phyloP scores from a whole-genome alignment of 2,329 filamentous ascomycete species.

The Curvularia hawaiiensis region DNA sequence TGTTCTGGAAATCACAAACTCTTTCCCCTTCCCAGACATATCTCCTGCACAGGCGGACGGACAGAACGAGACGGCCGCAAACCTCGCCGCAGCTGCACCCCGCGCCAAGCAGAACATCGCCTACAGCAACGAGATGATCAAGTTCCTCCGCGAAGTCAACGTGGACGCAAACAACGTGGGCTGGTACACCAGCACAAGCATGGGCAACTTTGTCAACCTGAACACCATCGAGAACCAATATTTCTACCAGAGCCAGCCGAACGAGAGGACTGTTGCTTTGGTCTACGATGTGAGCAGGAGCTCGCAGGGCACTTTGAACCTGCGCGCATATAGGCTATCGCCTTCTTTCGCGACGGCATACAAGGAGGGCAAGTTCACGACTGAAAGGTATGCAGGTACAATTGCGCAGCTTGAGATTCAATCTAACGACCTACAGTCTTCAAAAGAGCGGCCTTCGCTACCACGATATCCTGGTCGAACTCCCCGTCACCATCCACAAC shows the following conservation, averaged over 20 bases:
- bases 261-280: slow-evolving; percentile 84
- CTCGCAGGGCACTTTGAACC: slow-evolving; percentile 85
- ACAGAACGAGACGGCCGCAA: slow-evolving; percentile 47
- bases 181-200: slow-evolving; percentile 98
- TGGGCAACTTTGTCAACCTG: slow-evolving; percentile 97
- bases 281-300: slow-evolving; percentile 96
- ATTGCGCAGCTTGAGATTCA: neutral
- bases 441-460: slow-evolving; percentile 94
- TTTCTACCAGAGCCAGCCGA: slow-evolving; percentile 92
- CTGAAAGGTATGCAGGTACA: slow-evolving; percentile 76
- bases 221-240: slow-evolving; percentile 98
- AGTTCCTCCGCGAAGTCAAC: slow-evolving; percentile 94
- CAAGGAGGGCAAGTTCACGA: slow-evolving; percentile 98
- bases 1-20: slow-evolving; percentile 88
- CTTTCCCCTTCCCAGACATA: slow-evolving; percentile 88
- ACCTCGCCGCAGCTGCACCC: slow-evolving; percentile 83
- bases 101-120: slow-evolving; percentile 85
- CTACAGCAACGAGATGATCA: slow-evolving; percentile 98
- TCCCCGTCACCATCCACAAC: slow-evolving; percentile 91
- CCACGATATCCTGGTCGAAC: slow-evolving; percentile 90
- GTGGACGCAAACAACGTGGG: slow-evolving; percentile 97
- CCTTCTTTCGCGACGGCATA: slow-evolving; percentile 84
- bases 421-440: slow-evolving; percentile 62
- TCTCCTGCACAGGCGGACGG: slow-evolving; percentile 66
- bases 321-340: slow-evolving; percentile 92